These are phyloP conservation scores for Phytophthora chlamydospora DNA, from an alignment of 352 stramenopile genomes.

Conservation along the genomic window DNA sequence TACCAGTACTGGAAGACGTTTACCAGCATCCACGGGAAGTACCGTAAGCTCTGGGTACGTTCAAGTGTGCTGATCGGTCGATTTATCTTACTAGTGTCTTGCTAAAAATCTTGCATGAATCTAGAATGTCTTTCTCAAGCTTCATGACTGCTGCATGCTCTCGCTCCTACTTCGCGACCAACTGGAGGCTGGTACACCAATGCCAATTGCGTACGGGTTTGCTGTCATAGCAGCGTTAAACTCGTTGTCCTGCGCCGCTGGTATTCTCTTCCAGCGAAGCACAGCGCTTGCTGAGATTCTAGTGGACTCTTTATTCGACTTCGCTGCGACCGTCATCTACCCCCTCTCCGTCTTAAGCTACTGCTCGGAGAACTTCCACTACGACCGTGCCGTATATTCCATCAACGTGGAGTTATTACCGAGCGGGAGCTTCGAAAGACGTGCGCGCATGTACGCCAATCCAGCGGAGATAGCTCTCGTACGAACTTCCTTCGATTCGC, in stretches of 20 bases:
- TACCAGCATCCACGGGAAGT: slow-evolving; percentile 27
- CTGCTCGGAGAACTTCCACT: slow-evolving; percentile 31
- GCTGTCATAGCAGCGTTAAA: slow-evolving; percentile 22
- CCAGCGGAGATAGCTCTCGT: slow-evolving; percentile 36
- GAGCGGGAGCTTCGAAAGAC: slow-evolving; percentile 37
- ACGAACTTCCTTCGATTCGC: slow-evolving; percentile 34
- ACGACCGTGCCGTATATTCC: slow-evolving; percentile 29
- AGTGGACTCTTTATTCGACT: slow-evolving; percentile 43
- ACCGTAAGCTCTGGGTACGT: slow-evolving; percentile 46
- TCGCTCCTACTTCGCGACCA: slow-evolving; percentile 26
- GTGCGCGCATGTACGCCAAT: slow-evolving; percentile 36
- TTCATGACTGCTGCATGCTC: slow-evolving; percentile 34
- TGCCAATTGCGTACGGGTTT: slow-evolving; percentile 22
- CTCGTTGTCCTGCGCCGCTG: slow-evolving; percentile 14
- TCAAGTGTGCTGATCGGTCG: neutral
- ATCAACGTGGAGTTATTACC: slow-evolving; percentile 39
- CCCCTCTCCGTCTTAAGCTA: slow-evolving; percentile 36
- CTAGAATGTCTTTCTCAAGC: slow-evolving; percentile 40
- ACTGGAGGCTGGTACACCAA: slow-evolving; percentile 28
- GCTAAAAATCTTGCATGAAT: neutral
- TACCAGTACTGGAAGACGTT: slow-evolving; percentile 21
- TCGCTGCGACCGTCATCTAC: slow-evolving; percentile 35
- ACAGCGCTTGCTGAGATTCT: slow-evolving; percentile 37
- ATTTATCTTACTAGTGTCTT: neutral
- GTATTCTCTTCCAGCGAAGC: slow-evolving; percentile 7